Conservation (phyloP, 2,329 filamentous ascomycete genomes). For the Talaromyces sp. region DNA sequence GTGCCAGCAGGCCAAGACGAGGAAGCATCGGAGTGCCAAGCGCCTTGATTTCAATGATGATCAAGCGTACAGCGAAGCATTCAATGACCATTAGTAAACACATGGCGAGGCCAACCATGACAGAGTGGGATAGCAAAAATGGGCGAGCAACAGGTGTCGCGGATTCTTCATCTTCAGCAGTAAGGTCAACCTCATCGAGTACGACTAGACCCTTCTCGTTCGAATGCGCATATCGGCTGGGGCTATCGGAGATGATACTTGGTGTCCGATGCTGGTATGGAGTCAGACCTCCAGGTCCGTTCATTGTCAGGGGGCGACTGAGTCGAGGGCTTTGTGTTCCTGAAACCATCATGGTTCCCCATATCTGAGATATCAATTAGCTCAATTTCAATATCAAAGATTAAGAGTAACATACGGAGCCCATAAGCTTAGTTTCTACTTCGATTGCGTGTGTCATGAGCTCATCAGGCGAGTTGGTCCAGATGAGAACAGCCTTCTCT, state of each 20-base stretch:
- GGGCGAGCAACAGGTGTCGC: conserved; percentile 13
- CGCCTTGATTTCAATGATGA: conserved; percentile 17
- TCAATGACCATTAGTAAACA: conserved; percentile 18
- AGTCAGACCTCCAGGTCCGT: conserved; percentile 2
- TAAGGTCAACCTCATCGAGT: conserved; percentile 17
- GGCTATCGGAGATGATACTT: conserved; percentile 11
- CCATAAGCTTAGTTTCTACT: conserved; percentile 17
- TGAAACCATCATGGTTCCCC: conserved; percentile 16
- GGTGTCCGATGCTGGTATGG: conserved; percentile 12
- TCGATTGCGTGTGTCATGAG: conserved; percentile 14
- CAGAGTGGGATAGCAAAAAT: conserved; percentile 16
- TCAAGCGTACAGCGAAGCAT: conserved; percentile 16
- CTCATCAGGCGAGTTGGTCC: conserved; percentile 16
- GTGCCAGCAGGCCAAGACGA: conserved; percentile 15
- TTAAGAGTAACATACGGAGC: conserved; percentile 5
- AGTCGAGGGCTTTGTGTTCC: conserved; percentile 12
- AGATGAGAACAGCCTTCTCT: conserved; percentile 15
- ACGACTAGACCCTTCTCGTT: conserved; percentile 15
- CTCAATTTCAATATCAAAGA: neutral
- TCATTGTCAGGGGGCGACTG: conserved; percentile 5
- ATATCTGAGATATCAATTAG: conserved; percentile 4
- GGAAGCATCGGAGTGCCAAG: conserved; percentile 14
- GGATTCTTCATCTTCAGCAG: conserved; percentile 17
- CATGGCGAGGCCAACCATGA: conserved; percentile 18
- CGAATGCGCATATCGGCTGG: neutral